A percentile compares a stretch with the other conserved stretches of the same genome.
Evolutionary conservation across 2,329 filamentous ascomycete species (phyloP).

Genomic region (Amesomyces nigricolor): DNA sequence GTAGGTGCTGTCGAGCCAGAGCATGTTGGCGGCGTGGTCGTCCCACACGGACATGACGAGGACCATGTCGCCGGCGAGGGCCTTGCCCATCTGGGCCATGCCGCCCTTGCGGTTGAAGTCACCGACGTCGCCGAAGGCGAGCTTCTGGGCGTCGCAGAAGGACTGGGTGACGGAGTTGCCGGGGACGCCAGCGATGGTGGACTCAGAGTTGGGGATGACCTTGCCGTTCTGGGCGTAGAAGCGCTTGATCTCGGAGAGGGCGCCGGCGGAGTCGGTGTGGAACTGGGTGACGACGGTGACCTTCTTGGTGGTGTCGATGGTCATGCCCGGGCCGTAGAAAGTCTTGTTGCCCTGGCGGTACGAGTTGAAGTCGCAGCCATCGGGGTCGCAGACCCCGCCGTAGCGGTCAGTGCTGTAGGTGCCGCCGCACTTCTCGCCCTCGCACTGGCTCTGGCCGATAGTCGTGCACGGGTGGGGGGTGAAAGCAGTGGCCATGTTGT

Average conservation of each 20-base stretch:
- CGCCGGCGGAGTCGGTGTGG: slow-evolving; percentile 41
- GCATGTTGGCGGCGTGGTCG: slow-evolving; percentile 63
- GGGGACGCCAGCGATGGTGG: slow-evolving; percentile 34
- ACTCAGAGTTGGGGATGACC: slow-evolving; percentile 50
- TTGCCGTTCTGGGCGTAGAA: slow-evolving; percentile 60
- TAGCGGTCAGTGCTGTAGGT: slow-evolving; percentile 51
- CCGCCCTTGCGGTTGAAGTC: slow-evolving; percentile 54
- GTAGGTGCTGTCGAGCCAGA: slow-evolving; percentile 67
- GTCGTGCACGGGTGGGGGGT: slow-evolving; percentile 60
- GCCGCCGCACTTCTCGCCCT: slow-evolving; percentile 47
- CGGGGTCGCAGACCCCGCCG: slow-evolving; percentile 58
- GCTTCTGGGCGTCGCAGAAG: slow-evolving; percentile 57
- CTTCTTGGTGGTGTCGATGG: slow-evolving; percentile 53
- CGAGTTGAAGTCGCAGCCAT: slow-evolving; percentile 65
- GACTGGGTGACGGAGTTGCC: slow-evolving; percentile 48
- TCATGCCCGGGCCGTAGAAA: slow-evolving; percentile 57
- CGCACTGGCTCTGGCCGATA: slow-evolving; percentile 47
- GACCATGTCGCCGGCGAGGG: slow-evolving; percentile 40
- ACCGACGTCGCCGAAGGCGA: slow-evolving; percentile 48
- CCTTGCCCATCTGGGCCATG: slow-evolving; percentile 49
- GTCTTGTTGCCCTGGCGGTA: slow-evolving; percentile 59
- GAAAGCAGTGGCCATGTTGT: slow-evolving; percentile 57
- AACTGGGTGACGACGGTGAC: slow-evolving; percentile 66
- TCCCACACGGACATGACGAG: slow-evolving; percentile 53
- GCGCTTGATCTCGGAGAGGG: slow-evolving; percentile 56